Percentiles rank a stretch among this genome's conserved stretches.
These are phyloP conservation scores for Phanerodontia chrysosporium DNA, from an alignment of 768 basidiomycete species.

Conservation along the genomic window DNA sequence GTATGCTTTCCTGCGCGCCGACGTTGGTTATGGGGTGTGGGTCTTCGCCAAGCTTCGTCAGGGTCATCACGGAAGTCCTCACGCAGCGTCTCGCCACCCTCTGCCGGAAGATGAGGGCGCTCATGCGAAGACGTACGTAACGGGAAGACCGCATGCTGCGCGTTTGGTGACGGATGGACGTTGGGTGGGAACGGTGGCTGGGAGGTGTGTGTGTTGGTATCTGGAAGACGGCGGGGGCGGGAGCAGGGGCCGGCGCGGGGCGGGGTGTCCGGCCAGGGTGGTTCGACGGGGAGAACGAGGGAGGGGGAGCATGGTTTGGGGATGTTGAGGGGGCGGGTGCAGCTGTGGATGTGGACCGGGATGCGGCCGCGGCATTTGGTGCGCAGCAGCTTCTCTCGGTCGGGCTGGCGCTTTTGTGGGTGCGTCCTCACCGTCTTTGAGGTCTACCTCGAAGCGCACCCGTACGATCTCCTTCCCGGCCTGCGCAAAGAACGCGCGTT, in stretches of 20 bases:
- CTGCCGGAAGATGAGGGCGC: slow-evolving; percentile 5
- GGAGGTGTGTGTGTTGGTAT: slow-evolving; percentile 12
- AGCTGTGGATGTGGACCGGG: slow-evolving; percentile 22
- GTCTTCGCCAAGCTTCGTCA: slow-evolving; percentile 69
- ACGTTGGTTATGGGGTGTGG: slow-evolving; percentile 71
- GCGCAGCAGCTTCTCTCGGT: slow-evolving; percentile 20
- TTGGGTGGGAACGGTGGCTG: slow-evolving; percentile 8
- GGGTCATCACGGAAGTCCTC: slow-evolving; percentile 54
- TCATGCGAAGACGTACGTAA: slow-evolving; percentile 6
- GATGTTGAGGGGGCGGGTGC: slow-evolving; percentile 20
- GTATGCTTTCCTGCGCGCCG: slow-evolving; percentile 81
- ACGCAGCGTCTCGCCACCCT: slow-evolving; percentile 11
- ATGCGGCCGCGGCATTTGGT: slow-evolving; percentile 20
- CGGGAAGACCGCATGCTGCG: neutral
- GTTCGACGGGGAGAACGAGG: neutral
- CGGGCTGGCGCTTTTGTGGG: neutral
- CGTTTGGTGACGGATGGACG: slow-evolving; percentile 1
- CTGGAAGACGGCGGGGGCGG: slow-evolving; percentile 10
- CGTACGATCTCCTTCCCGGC: slow-evolving; percentile 76
- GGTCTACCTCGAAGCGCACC: slow-evolving; percentile 67
- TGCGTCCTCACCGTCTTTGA: slow-evolving; percentile 21
- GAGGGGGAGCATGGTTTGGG: slow-evolving; percentile 16
- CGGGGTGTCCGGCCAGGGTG: slow-evolving; percentile 6
- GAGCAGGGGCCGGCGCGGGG: neutral
- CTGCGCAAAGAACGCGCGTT: slow-evolving; percentile 77